Conservation (phyloP, 106 monocot genomes). For the Phalaenopsis aphrodite region DNA sequence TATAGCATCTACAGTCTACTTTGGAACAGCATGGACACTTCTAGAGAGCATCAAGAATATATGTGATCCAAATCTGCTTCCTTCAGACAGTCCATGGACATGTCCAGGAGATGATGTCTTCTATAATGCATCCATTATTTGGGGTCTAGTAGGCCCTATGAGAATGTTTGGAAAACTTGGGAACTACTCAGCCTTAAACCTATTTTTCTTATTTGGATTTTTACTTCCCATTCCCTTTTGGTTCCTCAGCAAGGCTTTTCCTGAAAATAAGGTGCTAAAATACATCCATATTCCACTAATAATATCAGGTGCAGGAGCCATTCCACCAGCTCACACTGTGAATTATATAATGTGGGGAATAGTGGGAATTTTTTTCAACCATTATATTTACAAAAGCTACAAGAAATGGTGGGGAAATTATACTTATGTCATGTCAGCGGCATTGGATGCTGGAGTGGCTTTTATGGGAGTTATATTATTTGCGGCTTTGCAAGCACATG, state of each 20-base stretch:
- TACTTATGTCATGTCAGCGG: constrained; percentile 70
- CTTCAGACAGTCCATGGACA: constrained; percentile 49
- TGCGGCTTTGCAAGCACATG: neutral
- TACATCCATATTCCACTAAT: constrained; percentile 69
- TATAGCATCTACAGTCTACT: too few relatives aligned
- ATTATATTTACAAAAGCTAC: constrained; percentile 35
- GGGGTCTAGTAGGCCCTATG: constrained; percentile 71
- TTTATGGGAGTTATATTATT: constrained; percentile 52
- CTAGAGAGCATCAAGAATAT: too few relatives aligned
- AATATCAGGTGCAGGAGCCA: constrained; percentile 33
- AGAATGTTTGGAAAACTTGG: constrained; percentile 61
- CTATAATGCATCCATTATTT: constrained; percentile 79
- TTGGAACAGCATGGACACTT: too few relatives aligned
- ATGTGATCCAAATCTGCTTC: too few relatives aligned
- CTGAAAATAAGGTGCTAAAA: constrained; percentile 44
- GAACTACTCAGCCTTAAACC: constrained; percentile 27
- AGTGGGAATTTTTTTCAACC: constrained; percentile 53
- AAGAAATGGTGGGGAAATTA: constrained; percentile 79
- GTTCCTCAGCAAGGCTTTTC: constrained; percentile 34
- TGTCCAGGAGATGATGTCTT: constrained; percentile 59
- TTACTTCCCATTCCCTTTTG: constrained; percentile 62
- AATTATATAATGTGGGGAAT: constrained; percentile 69
- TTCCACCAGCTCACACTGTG: constrained; percentile 56
- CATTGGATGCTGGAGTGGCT: constrained; percentile 64
- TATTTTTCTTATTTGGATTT: constrained; percentile 58